Evolutionary conservation across 177 flowering plant genomes (phyloP), one percentile per base, ranked within the genome.

Genomic region (Tripterygium wilfordii): DNA sequence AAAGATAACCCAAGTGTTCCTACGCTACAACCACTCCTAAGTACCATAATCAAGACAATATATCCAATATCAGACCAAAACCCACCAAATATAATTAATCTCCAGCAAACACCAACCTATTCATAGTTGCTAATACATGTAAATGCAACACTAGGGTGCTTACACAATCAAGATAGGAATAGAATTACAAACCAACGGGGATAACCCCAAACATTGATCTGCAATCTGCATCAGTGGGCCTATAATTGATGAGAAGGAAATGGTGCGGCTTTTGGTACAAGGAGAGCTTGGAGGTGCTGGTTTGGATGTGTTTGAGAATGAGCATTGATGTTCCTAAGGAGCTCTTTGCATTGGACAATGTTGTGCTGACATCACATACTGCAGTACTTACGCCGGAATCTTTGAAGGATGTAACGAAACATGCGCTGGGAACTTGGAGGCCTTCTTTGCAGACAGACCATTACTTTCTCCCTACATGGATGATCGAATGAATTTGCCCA

Each of bases 241-340:
- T n/a, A 74, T 69, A 13, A 55, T 81, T 8, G 78, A 81, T 24
- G 84, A 81, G 65, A 58, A 67, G 0, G 84, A 78, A 54, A 68
- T 81, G 23, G 75, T 80, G 10, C 58, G 69, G 19, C 77, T 75
- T 10, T 51, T 81, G 54, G 53, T 69, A 21, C 71, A 72, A 49
- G 78, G 85, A 23, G 63, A 80, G 29, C 36, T 82, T 10, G 81
- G 63, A 43, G 85, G 78, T 2, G 88, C 85, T 24, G 88, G 85
- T 18, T 71, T 82, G 0, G 85, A 82, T 45, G 88, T 82, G 37
- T 82, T 57, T 62, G 85, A 75, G 39, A 48, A 68, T 18, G 88
- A 82, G 38, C 88, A n/a, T 85, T 28, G 18, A 72, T n/a, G 81
- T 72, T 5, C 79, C 85, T 2, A 70, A 68, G 48, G 49, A 69